Evolutionary conservation across 1,284 basidiomycete species (phyloP).

Genomic region (Flammula alnicola): DNA sequence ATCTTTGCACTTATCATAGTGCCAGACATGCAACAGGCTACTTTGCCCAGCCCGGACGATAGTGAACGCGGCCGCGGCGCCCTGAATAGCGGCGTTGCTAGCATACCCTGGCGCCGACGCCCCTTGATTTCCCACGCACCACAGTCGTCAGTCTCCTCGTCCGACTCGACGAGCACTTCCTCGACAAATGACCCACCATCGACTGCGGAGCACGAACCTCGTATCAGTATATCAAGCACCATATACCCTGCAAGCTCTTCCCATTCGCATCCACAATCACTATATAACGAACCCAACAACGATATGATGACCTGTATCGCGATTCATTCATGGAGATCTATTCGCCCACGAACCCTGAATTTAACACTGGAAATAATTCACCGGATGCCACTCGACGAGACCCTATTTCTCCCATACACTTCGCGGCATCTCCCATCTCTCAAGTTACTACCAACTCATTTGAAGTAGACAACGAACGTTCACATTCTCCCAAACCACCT

Average conservation of each 20-base stretch:
- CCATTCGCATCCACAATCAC: conserved; percentile 37
- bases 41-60: too few relatives aligned
- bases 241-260: conserved; percentile 41
- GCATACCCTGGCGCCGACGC: conserved; percentile 21
- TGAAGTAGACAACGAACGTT: conserved; percentile 1
- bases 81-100: too few relatives aligned
- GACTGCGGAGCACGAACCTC: conserved; percentile 37
- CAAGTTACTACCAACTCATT: too few relatives aligned
- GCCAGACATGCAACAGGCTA: too few relatives aligned
- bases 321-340: conserved; percentile 64
- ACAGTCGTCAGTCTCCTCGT: conserved; percentile 32
- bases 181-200: conserved; percentile 39
- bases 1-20: too few relatives aligned
- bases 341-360: conserved; percentile 44
- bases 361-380: too few relatives aligned
- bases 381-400: conserved; percentile 11
- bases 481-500: conserved; percentile 40
- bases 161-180: conserved; percentile 32
- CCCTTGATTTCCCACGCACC: conserved; percentile 40
- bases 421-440: conserved; percentile 16
- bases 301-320: conserved; percentile 28
- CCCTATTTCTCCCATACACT: conserved; percentile 22
- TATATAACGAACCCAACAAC: conserved; percentile 32
- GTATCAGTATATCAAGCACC: conserved; percentile 51
- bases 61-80: too few relatives aligned